These are phyloP conservation scores for Exophiala alcalophila DNA, from an alignment of 2,329 filamentous ascomycete genomes.

Conservation along the genomic window DNA sequence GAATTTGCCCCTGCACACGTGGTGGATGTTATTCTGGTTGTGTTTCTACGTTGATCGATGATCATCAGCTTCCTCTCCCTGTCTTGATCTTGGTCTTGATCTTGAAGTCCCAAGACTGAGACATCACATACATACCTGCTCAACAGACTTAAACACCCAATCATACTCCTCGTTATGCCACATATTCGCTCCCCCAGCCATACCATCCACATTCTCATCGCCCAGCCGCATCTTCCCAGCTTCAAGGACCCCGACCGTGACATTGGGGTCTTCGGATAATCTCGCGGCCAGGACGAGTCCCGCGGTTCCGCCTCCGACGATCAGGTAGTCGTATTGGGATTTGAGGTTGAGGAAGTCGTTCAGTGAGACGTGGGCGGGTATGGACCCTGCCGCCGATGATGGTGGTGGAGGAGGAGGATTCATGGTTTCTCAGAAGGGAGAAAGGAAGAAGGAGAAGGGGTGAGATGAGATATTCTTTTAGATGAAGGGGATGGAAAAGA, in stretches of 20 bases:
- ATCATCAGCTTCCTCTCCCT: neutral
- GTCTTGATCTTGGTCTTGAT: conserved; percentile 13
- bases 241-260: conserved; percentile 46
- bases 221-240: conserved; percentile 37
- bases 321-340: conserved; percentile 34
- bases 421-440: too few relatives aligned
- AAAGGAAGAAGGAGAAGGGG: too few relatives aligned
- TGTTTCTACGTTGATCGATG: conserved; percentile 14
- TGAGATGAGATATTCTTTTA: too few relatives aligned
- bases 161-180: conserved; percentile 13
- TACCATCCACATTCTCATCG: conserved; percentile 30
- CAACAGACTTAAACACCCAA: conserved; percentile 20
- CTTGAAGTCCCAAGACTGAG: too few relatives aligned
- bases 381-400: too few relatives aligned
- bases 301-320: conserved; percentile 34
- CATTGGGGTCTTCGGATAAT: conserved; percentile 31
- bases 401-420: too few relatives aligned
- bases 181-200: conserved; percentile 9
- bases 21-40: conserved; percentile 9
- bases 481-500: too few relatives aligned
- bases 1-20: conserved; percentile 31
- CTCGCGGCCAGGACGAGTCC: conserved; percentile 34
- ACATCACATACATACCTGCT: conserved; percentile 12
- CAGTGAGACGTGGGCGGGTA: too few relatives aligned
- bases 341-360: conserved; percentile 14